A percentile compares a stretch with the other conserved stretches of the same genome.
phyloP scores from a whole-genome alignment of 768 basidiomycete genomes.

The Mycena indigotica region DNA sequence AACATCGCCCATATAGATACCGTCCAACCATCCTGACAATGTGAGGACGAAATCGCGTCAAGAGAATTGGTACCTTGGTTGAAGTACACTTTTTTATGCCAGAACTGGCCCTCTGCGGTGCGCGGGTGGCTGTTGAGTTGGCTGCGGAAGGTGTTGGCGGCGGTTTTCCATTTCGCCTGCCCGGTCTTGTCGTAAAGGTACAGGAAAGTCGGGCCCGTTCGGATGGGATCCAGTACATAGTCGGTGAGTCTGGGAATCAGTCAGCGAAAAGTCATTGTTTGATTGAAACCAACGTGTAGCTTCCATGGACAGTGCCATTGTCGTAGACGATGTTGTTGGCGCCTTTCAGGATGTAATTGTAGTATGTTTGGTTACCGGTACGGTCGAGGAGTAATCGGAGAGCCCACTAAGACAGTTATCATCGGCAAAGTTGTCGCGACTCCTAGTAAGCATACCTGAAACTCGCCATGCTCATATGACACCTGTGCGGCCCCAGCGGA shows the following conservation, averaged over 20 bases:
- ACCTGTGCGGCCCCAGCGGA: slow-evolving; percentile 35
- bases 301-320: slow-evolving; percentile 42
- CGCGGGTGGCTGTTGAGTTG: slow-evolving; percentile 47
- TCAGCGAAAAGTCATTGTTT: slow-evolving; percentile 31
- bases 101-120: slow-evolving; percentile 48
- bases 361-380: slow-evolving; percentile 45
- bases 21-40: slow-evolving; percentile 36
- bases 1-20: slow-evolving; percentile 39
- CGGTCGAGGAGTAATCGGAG: slow-evolving; percentile 42
- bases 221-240: background rate
- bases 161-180: slow-evolving; percentile 42
- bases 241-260: background rate
- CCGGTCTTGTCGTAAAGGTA: slow-evolving; percentile 38
- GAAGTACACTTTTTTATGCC: slow-evolving; percentile 46
- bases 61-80: slow-evolving; percentile 44
- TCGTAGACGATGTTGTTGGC: slow-evolving; percentile 40
- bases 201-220: background rate
- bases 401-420: slow-evolving; percentile 41
- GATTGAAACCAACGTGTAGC: slow-evolving; percentile 43
- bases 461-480: slow-evolving; percentile 38
- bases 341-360: slow-evolving; percentile 41
- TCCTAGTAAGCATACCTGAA: slow-evolving; percentile 7
- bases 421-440: background rate
- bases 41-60: background rate
- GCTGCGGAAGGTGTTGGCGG: slow-evolving; percentile 39